Evolutionary conservation across 2,329 filamentous ascomycete species (phyloP).

Genomic region (Aspergillus clavatus): DNA sequence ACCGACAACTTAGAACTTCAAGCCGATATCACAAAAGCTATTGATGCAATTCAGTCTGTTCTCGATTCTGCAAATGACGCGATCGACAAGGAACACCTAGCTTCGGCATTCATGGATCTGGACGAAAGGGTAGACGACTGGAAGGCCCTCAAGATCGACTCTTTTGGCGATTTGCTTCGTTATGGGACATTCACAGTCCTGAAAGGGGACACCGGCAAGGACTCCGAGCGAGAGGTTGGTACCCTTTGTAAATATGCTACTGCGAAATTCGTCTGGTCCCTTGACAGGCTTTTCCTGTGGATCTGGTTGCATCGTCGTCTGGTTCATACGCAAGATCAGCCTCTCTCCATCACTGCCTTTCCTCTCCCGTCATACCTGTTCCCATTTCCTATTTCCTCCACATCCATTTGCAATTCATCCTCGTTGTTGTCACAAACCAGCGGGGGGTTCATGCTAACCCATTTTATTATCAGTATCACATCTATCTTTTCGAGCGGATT

Average conservation of each 20-base stretch:
- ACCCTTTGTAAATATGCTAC: conserved; percentile 12
- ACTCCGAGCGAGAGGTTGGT: conserved; percentile 83
- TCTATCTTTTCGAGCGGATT: conserved; percentile 95
- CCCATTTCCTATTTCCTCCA: no score
- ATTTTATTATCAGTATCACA: conserved; percentile 66
- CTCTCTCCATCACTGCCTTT: no score
- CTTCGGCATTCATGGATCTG: conserved; percentile 78
- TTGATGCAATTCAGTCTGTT: conserved; percentile 75
- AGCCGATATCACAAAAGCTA: conserved; percentile 68
- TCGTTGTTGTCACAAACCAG: not conserved
- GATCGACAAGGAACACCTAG: conserved; percentile 79
- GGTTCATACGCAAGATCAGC: not conserved
- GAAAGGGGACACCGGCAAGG: conserved; percentile 69
- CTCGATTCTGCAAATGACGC: conserved; percentile 84
- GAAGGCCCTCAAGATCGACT: conserved; percentile 86
- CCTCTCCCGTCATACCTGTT: no score
- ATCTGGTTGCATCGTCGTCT: conserved; percentile 1
- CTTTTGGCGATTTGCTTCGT: conserved; percentile 84
- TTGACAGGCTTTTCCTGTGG: conserved; percentile 11
- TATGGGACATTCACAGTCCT: conserved; percentile 89
- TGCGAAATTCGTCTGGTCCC: no score
- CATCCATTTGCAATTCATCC: not conserved
- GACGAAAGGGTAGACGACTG: conserved; percentile 85
- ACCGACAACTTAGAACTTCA: conserved; percentile 66
- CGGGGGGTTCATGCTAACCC: conserved; percentile 14